Base-by-base conservation (phyloP, 257 asterid genomes). In the Scutellaria baicalensis region DNA sequence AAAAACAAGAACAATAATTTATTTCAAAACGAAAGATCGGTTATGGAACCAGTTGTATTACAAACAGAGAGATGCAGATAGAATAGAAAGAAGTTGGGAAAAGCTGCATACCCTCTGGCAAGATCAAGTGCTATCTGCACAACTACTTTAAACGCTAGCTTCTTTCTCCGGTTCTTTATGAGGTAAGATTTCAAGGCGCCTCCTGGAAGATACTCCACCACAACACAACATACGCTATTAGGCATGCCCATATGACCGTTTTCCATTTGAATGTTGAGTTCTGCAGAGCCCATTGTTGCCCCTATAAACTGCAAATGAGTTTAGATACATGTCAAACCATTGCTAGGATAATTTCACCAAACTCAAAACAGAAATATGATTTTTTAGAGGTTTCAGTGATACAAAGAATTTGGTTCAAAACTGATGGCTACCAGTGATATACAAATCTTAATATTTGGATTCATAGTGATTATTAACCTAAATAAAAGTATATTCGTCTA, bases 71-170 rank as follows among this genome's bases (percentile, higher is more conserved):
- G 3, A 54, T 1, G n/a, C 13, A 49, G 50, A 40, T 3, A 13
- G 12, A 2, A n/a, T 10, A 7, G 18, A 52, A 5, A 16, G 42
- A 57, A 23, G 33, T 8, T n/a, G 31, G 61, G 27, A 12, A 35
- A 62, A 23, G 48, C 21, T 17, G 50, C 39, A 6, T 78, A 89
- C 96, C 94, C 94, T 81, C 96, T 76, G 43, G 92, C 85, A 75
- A 89, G 85, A 84, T 89, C 92, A 31, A 89, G 89, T 12, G 94
- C 94, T 80, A 89, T 81, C 70, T 87, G 94, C 69, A 85, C 86
- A 1, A 89, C 96, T 20, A 85, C 92, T 82, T 85, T 89, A 78
- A 82, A 87, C 13, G 92, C 89, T 10, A 89, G 77, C 80, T 89
- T 89, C 79, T 58, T 81, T 82, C 91, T 81, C 66, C 90, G 69